Evolutionary conservation across 331 rosid genomes (phyloP).

Genomic region (Rhamnella rubrinervis): DNA sequence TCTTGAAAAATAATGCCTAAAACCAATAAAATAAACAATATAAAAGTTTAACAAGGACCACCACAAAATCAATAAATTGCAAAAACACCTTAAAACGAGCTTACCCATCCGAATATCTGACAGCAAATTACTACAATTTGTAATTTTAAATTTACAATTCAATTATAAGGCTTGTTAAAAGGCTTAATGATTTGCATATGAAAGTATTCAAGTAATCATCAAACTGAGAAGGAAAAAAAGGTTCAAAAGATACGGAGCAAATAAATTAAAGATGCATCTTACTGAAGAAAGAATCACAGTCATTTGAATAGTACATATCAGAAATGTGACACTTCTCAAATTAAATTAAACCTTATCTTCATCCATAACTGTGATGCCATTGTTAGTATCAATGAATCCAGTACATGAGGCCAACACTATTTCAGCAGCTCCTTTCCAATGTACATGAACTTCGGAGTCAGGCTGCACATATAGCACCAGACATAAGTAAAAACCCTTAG

Average conservation of each 20-base stretch:
- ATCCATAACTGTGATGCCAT: slow-evolving; percentile 50
- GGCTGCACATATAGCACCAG: slow-evolving; percentile 43
- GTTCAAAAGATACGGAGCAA: no score
- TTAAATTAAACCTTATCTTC: slow-evolving; percentile 66
- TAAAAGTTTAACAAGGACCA: background rate
- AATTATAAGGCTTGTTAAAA: no score
- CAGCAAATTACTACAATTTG: no score
- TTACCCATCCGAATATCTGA: no score
- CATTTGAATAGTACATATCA: background rate
- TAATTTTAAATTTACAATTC: no score
- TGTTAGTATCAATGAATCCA: slow-evolving; percentile 47
- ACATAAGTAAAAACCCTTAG: slow-evolving; percentile 6
- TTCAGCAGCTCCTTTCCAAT: slow-evolving; percentile 99
- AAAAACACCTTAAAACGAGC: background rate
- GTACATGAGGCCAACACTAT: slow-evolving; percentile 76
- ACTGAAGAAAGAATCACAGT: background rate
- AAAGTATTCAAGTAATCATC: no score
- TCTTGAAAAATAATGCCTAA: slow-evolving; percentile 56
- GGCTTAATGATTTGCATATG: no score
- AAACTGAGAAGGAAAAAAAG: no score
- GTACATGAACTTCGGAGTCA: slow-evolving; percentile 65
- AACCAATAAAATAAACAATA: background rate
- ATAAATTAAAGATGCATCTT: no score
- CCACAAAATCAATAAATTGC: background rate
- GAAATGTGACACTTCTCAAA: background rate